Conservation (phyloP, 768 basidiomycete species). For the Lepiota brunneoincarnata region DNA sequence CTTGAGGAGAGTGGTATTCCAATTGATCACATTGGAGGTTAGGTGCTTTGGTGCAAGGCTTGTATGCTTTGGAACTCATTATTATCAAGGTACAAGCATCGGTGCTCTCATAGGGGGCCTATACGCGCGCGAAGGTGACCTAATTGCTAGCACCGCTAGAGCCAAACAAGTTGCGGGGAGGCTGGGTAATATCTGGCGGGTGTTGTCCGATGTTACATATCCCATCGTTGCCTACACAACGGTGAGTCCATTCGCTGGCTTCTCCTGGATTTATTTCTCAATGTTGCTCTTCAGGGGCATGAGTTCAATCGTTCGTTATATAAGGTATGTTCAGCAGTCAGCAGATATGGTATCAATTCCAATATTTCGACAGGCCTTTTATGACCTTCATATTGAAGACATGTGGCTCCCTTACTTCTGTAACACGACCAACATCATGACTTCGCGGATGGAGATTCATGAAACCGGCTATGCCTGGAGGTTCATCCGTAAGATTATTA, state of each 20-base stretch:
- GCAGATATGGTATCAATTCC: background rate
- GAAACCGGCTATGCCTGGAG: constrained; percentile 99
- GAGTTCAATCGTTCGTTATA: constrained; percentile 95
- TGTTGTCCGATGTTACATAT: constrained; percentile 91
- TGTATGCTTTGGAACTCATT: background rate
- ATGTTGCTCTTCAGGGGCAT: constrained; percentile 58
- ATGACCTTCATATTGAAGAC: constrained; percentile 92
- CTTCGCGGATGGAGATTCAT: constrained; percentile 95
- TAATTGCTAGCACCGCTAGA: constrained; percentile 80
- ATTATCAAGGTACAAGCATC: constrained; percentile 71
- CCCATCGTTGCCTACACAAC: constrained; percentile 93
- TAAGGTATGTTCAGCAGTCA: constrained; percentile 50
- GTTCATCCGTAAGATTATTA: constrained; percentile 63
- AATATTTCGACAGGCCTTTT: constrained; percentile 61
- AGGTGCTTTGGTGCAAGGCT: constrained; percentile 14
- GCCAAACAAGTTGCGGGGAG: constrained; percentile 89
- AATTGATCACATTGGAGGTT: constrained; percentile 89
- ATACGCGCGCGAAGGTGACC: constrained; percentile 92
- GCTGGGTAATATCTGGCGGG: constrained; percentile 93
- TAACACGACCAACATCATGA: constrained; percentile 96
- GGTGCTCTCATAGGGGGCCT: constrained; percentile 91
- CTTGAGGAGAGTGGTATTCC: constrained; percentile 91
- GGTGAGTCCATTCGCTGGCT: constrained; percentile 23
- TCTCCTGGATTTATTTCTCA: background rate
- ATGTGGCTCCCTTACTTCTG: constrained; percentile 99